Evolutionary conservation across 495 filamentous ascomycete species (phyloP), one percentile per base, ranked within the genome.

Genomic region (Aspergillus funiculosus): DNA sequence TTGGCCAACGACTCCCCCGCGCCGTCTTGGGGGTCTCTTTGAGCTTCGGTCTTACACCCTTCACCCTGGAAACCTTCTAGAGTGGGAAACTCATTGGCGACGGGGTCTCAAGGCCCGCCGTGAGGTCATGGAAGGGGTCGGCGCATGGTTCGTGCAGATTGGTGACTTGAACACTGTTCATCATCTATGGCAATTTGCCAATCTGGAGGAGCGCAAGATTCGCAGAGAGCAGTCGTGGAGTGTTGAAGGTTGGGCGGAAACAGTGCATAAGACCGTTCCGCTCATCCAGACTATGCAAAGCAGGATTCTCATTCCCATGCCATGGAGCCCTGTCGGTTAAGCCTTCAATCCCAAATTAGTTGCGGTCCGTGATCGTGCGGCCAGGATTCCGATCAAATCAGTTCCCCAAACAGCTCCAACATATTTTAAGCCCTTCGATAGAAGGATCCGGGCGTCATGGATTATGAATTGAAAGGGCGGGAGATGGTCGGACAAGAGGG

Each of bases 71-170:
- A 95, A 95, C 59, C 76, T 98, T 9, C 74, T 97, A 13, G 92
- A 98, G 69, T 98, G 92, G 92, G 92, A 98, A 72, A 91, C 86
- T 18, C 92, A 98, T 65, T 98, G 92, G 92, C 78, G 94, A n/a
- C 78, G 83, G 30, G 92, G 92, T 18, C 74, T 98, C 32, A 83
- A 85, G 62, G 92, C 92, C 1, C 77, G 92, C 17, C 78, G 86
- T 18, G 88, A 97, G 58, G 91, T 97, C 15, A 97, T 97, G 94
- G 92, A 97, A 60, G 92, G 92, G 10, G 94, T 98, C 1, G 92
- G 92, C 8, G 92, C 92, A 1, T 98, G 92, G 92, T 98, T 98
- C 51, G 90, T 95, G 22, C 92, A 98, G 72, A 90, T 98, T 53
- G 92, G 92, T 36, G 92, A 95, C 36, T 73, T 98, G 34, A 98